Evolutionary conservation across 2,329 filamentous ascomycete genomes (phyloP).

Genomic region (Sordariomycetes sp.): DNA sequence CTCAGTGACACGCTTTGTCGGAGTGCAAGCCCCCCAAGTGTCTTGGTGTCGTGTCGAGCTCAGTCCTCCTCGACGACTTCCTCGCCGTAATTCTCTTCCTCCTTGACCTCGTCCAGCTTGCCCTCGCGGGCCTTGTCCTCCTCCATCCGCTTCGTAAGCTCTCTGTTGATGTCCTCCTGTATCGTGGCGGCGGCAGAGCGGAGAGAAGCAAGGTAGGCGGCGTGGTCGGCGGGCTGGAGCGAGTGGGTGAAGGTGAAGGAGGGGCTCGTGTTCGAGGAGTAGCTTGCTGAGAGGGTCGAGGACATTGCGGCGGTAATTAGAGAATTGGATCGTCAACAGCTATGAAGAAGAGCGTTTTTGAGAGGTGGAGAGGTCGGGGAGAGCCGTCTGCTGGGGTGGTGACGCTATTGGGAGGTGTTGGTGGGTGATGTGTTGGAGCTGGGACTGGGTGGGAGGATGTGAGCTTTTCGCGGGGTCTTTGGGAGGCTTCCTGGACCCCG

Average conservation of each 20-base stretch:
- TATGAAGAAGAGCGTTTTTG: background rate
- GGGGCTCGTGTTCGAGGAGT: conserved; percentile 38
- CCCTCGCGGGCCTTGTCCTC: conserved; percentile 47
- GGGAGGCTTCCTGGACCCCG: no score
- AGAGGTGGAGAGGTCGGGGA: no score
- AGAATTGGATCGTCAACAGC: background rate
- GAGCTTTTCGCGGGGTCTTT: no score
- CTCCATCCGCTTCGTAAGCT: conserved; percentile 65
- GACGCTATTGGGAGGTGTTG: background rate
- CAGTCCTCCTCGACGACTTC: conserved; percentile 54
- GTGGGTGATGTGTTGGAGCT: no score
- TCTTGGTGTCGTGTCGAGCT: background rate
- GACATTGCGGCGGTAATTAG: background rate
- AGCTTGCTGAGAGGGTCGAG: conserved; percentile 33
- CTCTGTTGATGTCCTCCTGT: conserved; percentile 59
- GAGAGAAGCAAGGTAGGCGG: conserved; percentile 47
- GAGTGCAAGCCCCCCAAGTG: background rate
- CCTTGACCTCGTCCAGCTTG: conserved; percentile 39
- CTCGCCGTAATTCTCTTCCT: conserved; percentile 78
- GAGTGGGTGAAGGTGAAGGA: conserved; percentile 30
- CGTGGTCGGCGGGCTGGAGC: conserved; percentile 36
- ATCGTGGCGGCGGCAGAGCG: conserved; percentile 43
- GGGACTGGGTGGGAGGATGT: no score
- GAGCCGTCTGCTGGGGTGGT: background rate
- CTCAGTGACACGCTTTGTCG: background rate